phyloP scores from a whole-genome alignment of 306 rosid genomes.

The Alnus glutinosa region DNA sequence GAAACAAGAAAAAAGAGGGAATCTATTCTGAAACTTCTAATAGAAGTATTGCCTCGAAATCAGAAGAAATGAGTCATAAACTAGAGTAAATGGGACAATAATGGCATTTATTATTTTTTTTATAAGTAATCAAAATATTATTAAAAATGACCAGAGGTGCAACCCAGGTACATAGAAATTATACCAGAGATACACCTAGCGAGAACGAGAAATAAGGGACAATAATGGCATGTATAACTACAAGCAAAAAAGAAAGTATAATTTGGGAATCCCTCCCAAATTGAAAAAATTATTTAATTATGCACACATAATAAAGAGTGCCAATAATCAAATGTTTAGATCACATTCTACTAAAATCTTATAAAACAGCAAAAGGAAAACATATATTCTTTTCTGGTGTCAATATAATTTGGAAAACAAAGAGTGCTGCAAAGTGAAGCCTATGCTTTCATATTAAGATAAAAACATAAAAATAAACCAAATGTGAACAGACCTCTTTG shows the following conservation, averaged over 20 bases:
- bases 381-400: not conserved
- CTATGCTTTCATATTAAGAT: not conserved
- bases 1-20: too few species aligned
- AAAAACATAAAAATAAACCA: slow-evolving; percentile 23
- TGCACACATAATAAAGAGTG: not conserved
- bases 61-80: not conserved
- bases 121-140: too few species aligned
- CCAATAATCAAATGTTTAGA: not conserved
- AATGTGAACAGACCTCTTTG: slow-evolving; percentile 62
- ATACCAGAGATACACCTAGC: too few species aligned
- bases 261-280: not conserved
- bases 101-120: not conserved
- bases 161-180: too few species aligned
- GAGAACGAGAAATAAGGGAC: not conserved
- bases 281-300: not conserved
- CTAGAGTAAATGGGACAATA: not conserved
- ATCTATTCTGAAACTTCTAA: not conserved
- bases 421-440: not conserved
- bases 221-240: not conserved
- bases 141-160: too few species aligned
- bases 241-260: not conserved
- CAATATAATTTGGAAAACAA: not conserved
- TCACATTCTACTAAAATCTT: not conserved
- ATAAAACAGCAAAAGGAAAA: not conserved
- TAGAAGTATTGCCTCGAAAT: not conserved